Base-by-base conservation (phyloP, 331 rosid genomes). In the Stylosanthes scabra region DNA sequence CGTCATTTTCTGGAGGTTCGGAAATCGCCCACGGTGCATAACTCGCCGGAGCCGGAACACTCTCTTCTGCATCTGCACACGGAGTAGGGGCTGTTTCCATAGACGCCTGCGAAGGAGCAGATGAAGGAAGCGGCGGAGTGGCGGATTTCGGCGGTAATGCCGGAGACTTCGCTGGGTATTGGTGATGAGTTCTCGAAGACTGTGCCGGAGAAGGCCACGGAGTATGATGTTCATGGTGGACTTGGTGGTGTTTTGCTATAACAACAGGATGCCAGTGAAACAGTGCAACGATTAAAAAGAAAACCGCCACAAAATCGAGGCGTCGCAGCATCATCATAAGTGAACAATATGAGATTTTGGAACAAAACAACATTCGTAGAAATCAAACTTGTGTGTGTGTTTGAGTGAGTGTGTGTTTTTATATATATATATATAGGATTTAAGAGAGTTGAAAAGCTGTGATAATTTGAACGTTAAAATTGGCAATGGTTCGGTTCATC, bases 151-250 rank as follows among this genome's bases (percentile, higher is more conserved):
- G 86, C 2, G 86, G 73, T 16, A 62, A 11, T 28, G 74, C 8
- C 11, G 82, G 82, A 56, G 87, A 75, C 50, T 45, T 80, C 3
- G 72, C 66, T 78, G 83, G 73, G 69, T 85, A 70, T 59, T 71
- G 1, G 15, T 54, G 34, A 71, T 77, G 66, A 29, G 16, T 28
- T 2, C 61, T 57, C 37, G 76, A 70, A 76, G 75, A 66, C 11
- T 37, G 62, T 11, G 66, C 46, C 9, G 79, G 74, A 71, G 75
- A 60, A 8, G 40, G 62, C 9, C 63, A 37, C 8, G 78, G 79
- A 54, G 55, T n/a, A 70, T 86, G 72, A 2, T 84, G 92, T 12
- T 85, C 91, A 77, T 87, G 65, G 66, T 68, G 67, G 34, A 83
- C 91, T 74, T 87, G 65, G 66, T 68, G 67, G 34, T 74, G 83